Percentiles rank a stretch among this genome's conserved stretches.
These are phyloP conservation scores for Hanseniaspora occidentalis DNA, from an alignment of 805 yeast species.

Conservation along the genomic window DNA sequence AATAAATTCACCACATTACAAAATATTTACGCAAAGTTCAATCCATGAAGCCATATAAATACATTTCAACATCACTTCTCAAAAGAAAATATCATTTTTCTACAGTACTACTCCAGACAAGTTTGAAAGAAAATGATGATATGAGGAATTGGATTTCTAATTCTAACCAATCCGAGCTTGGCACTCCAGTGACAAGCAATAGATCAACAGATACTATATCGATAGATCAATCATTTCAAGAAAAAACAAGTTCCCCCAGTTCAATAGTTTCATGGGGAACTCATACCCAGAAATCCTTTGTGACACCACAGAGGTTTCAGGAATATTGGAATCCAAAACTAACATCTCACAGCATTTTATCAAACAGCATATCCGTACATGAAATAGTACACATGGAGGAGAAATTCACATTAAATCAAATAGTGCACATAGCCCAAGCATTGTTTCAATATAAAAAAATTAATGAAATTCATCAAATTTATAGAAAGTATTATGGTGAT, in stretches of 20 bases:
- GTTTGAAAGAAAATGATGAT: not conserved
- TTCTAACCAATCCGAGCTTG: slow-evolving; percentile 1
- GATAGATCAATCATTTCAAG: not conserved
- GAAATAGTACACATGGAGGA: slow-evolving; percentile 6
- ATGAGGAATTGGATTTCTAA: not conserved
- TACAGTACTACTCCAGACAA: not conserved
- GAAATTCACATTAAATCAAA: slow-evolving; percentile 12
- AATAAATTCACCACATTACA: no score
- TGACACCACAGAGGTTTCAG: not conserved
- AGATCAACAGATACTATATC: no score
- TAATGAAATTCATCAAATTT: slow-evolving; percentile 15
- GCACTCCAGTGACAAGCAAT: no score
- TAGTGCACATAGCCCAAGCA: slow-evolving; percentile 9
- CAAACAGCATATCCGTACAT: slow-evolving; percentile 7
- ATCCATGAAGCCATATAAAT: slow-evolving; percentile 1
- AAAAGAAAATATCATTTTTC: not conserved
- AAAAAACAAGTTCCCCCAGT: no score
- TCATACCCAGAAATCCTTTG: no score
- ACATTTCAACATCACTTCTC: not conserved
- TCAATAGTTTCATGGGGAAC: no score
- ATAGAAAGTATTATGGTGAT: slow-evolving; percentile 3
- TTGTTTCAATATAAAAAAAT: slow-evolving; percentile 7
- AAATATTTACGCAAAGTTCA: no score
- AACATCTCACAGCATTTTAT: slow-evolving; percentile 7
- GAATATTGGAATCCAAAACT: slow-evolving; percentile 13